Evolutionary conservation across 1,284 basidiomycete species (phyloP), one percentile per base, ranked within the genome.

Genomic region (Golubevia pallescens): DNA sequence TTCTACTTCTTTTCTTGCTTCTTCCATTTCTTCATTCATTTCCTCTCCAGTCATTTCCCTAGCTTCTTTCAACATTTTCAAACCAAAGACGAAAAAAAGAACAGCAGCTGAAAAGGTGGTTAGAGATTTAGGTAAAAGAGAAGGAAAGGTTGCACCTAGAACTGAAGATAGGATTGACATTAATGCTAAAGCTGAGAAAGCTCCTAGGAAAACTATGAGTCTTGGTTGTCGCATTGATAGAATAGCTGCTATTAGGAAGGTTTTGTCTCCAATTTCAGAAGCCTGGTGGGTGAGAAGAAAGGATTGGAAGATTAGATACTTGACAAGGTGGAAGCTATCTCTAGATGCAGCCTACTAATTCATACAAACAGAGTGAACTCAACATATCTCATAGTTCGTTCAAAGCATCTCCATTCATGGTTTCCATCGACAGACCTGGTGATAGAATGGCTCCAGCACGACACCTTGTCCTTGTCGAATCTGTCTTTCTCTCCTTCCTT

Each of bases 251-350:
- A 79, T 81, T 3, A 85, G 70, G 58, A 85, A 85, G 0, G 83
- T 85, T 63, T 85, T 85, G 68, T 85, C 83, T 62, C 83, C 83
- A n/a, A 85, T 77, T 59, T 85, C 83, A 6, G 78, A 81, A 14
- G 84, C 65, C 78, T 80, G 62, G 19, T 21, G 51, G n/a, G 16
- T 28, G 51, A 48, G 28, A n/a, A 20, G 55, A 1, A 48, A 38
- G 3, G 14, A 55, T 38, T 5, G 34, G 34, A 38, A 4, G 34
- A 38, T 38, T 38, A 38, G 34, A 38, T n/a, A n/a, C n/a, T n/a
- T n/a, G n/a, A n/a, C n/a, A n/a, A n/a, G n/a, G n/a, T n/a, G n/a
- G n/a, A n/a, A n/a, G n/a, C n/a, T n/a, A n/a, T n/a, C n/a, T n/a
- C n/a, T n/a, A n/a, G n/a, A n/a, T n/a, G n/a, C n/a, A n/a, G n/a